Percentiles rank a stretch among this genome's conserved stretches.
These are phyloP conservation scores for Paecilomyces variotii DNA, from an alignment of 2,329 filamentous ascomycete genomes.

Conservation along the genomic window DNA sequence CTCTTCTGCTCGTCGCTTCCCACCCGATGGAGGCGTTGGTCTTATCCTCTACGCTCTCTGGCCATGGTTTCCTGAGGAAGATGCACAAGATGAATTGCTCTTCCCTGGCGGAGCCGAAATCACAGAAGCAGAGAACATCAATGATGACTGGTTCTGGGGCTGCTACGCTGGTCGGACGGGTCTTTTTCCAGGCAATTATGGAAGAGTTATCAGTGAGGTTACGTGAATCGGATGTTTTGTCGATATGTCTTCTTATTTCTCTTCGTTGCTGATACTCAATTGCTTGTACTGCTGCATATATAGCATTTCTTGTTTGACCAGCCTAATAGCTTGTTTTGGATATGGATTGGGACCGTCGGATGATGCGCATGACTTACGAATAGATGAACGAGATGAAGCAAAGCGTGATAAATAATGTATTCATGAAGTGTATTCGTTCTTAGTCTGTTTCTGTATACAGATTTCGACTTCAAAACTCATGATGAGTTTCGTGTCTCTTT, in stretches of 20 bases:
- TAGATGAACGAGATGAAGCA: not conserved
- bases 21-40: conserved; percentile 68
- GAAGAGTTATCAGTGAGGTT: conserved; percentile 42
- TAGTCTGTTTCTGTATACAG: too few species aligned
- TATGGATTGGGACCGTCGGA: not conserved
- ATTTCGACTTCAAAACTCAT: too few species aligned
- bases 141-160: conserved; percentile 85
- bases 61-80: conserved; percentile 64
- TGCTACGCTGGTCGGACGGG: conserved; percentile 74
- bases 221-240: conserved; percentile 6
- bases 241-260: not conserved
- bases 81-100: conserved; percentile 59
- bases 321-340: not conserved
- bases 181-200: conserved; percentile 73
- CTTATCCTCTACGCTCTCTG: conserved; percentile 58
- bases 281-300: not conserved
- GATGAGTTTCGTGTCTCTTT: too few species aligned
- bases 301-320: not conserved
- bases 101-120: conserved; percentile 82
- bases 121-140: conserved; percentile 74
- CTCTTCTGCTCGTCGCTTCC: conserved; percentile 42
- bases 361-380: not conserved
- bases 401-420: not conserved
- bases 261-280: not conserved
- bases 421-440: not conserved